A percentile compares a stretch with the other conserved stretches of the same genome.
phyloP scores from a whole-genome alignment of 78 protist genomes.

The Speleostelium caveatum region DNA sequence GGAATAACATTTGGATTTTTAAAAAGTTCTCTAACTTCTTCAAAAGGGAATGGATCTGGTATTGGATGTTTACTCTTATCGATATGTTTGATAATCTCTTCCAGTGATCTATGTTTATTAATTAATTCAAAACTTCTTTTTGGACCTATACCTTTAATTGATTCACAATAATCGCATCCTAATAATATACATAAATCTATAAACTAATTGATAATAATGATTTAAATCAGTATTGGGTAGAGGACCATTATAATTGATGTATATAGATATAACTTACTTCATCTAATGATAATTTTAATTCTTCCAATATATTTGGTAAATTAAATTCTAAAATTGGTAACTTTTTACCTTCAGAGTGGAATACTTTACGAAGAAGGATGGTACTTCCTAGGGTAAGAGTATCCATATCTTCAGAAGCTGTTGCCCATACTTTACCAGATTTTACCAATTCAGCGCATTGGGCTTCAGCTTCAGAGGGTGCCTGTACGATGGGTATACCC shows the following conservation, averaged over 20 bases:
- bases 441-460: slow-evolving; percentile 96
- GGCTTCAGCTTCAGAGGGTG: slow-evolving; percentile 99
- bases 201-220: slow-evolving; percentile 97
- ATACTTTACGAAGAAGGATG: slow-evolving; percentile 86
- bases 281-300: slow-evolving; percentile 83
- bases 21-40: slow-evolving; percentile 90
- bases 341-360: slow-evolving; percentile 91
- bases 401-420: slow-evolving; percentile 99
- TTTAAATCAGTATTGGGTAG: no score
- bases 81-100: slow-evolving; percentile 83
- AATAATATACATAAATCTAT: slow-evolving; percentile 96
- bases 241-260: no score
- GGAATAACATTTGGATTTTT: slow-evolving; percentile 84
- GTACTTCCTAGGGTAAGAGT: slow-evolving; percentile 95
- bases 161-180: slow-evolving; percentile 97
- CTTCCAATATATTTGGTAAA: slow-evolving; percentile 82
- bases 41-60: slow-evolving; percentile 86
- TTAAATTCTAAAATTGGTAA: slow-evolving; percentile 90
- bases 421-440: slow-evolving; percentile 89
- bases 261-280: no score
- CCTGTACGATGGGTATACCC: slow-evolving; percentile 98
- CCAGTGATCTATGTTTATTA: slow-evolving; percentile 76
- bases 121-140: slow-evolving; percentile 83
- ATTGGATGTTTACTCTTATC: slow-evolving; percentile 80
- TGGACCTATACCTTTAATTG: slow-evolving; percentile 94